Evolutionary conservation across 2,329 filamentous ascomycete genomes (phyloP).

Genomic region (Phymatotrichopsis omnivora): DNA sequence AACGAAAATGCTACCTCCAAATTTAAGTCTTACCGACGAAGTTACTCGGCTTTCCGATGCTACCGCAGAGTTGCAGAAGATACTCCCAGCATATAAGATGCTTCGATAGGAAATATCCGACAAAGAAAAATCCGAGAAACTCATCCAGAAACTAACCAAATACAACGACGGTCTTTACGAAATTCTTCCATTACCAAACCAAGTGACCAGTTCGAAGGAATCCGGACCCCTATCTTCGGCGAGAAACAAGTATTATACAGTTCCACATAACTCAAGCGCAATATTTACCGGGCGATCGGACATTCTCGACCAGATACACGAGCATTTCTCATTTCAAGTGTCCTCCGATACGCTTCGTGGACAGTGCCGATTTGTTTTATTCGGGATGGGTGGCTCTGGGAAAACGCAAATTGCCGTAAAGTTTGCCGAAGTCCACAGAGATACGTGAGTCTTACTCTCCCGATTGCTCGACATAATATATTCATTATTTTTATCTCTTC

Average conservation of each 20-base stretch:
- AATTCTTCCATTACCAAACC: no score
- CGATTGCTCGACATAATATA: no score
- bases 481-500: not conserved
- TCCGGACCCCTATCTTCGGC: no score
- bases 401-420: constrained; percentile 33
- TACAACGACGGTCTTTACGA: constrained; percentile 18
- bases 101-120: constrained; percentile 11
- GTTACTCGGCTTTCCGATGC: no score
- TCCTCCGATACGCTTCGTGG: not conserved
- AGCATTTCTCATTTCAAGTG: no score
- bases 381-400: constrained; percentile 32
- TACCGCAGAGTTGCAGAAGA: no score
- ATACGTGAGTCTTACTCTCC: constrained; percentile 3
- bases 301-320: not conserved
- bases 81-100: constrained; percentile 8
- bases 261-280: no score
- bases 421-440: constrained; percentile 28
- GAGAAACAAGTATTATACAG: no score
- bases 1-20: no score
- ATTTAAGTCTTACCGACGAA: no score
- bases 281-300: not conserved
- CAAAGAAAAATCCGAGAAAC: constrained; percentile 8
- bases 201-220: no score
- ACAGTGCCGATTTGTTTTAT: constrained; percentile 26
- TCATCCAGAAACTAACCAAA: constrained; percentile 6